Evolutionary conservation across 768 basidiomycete species (phyloP).

Genomic region (Boletus rubroflammeus): DNA sequence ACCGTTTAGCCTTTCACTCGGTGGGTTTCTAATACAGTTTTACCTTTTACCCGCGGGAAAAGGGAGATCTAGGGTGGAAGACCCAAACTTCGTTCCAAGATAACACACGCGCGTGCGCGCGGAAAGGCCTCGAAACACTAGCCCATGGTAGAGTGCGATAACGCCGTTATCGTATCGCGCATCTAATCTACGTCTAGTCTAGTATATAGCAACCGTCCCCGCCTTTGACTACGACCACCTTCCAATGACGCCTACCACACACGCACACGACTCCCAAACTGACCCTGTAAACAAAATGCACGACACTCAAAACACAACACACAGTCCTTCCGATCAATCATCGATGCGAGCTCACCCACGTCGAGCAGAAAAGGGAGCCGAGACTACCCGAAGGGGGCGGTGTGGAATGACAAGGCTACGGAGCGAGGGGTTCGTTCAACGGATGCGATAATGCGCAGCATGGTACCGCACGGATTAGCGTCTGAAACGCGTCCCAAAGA

Average conservation of each 20-base stretch:
- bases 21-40: neutral
- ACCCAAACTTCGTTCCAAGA: neutral
- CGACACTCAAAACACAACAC: slow-evolving; percentile 3
- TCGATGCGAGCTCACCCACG: slow-evolving; percentile 1
- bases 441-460: neutral
- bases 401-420: neutral
- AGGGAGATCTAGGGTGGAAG: too few relatives aligned
- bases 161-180: neutral
- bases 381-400: neutral
- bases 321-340: slow-evolving; percentile 4
- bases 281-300: neutral
- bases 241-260: neutral
- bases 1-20: neutral
- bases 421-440: neutral
- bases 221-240: neutral
- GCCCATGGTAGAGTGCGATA: neutral
- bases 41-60: too few relatives aligned
- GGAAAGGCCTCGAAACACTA: neutral
- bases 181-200: neutral
- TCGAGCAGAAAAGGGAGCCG: neutral
- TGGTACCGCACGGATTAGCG: neutral
- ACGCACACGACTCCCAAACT: neutral
- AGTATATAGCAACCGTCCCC: neutral
- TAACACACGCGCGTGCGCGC: neutral
- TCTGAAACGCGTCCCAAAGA: slow-evolving; percentile 4